Conservation (phyloP, 1,284 basidiomycete species). For the Fomitopsis palustris region DNA sequence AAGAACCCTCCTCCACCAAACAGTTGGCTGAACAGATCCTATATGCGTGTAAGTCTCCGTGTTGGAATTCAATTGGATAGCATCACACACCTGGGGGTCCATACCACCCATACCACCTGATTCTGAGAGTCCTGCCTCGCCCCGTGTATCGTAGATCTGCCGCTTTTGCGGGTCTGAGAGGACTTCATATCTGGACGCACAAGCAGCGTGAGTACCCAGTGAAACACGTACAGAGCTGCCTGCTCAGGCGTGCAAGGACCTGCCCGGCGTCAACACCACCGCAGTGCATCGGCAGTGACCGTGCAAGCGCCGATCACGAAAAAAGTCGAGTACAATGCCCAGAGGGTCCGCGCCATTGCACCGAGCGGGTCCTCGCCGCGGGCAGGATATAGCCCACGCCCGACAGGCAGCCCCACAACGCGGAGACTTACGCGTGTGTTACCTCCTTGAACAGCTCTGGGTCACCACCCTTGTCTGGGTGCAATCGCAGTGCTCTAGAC, state of each 20-base stretch:
- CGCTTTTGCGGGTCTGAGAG: constrained; percentile 90
- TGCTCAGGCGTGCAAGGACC: background rate
- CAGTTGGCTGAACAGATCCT: constrained; percentile 98
- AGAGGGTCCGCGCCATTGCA: background rate
- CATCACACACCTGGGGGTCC: constrained; percentile 78
- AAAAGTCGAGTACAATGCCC: background rate
- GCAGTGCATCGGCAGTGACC: background rate
- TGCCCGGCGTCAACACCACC: background rate
- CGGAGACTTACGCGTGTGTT: constrained; percentile 82
- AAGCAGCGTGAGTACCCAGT: background rate
- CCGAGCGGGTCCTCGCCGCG: background rate
- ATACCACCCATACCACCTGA: constrained; percentile 91
- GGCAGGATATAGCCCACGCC: background rate
- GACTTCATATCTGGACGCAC: constrained; percentile 76
- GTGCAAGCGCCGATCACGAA: background rate
- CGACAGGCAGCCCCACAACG: constrained; percentile 5
- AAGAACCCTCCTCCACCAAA: constrained; percentile 78
- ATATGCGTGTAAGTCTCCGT: constrained; percentile 10
- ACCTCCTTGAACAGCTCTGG: constrained; percentile 98
- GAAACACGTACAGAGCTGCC: background rate
- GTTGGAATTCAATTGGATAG: background rate
- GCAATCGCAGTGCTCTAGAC: constrained; percentile 78
- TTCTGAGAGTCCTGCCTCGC: constrained; percentile 90
- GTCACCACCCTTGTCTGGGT: constrained; percentile 97
- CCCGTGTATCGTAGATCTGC: constrained; percentile 85